Conservation (phyloP, 371 early-diverging fungal species). For the Syncephalastrum sp. region DNA sequence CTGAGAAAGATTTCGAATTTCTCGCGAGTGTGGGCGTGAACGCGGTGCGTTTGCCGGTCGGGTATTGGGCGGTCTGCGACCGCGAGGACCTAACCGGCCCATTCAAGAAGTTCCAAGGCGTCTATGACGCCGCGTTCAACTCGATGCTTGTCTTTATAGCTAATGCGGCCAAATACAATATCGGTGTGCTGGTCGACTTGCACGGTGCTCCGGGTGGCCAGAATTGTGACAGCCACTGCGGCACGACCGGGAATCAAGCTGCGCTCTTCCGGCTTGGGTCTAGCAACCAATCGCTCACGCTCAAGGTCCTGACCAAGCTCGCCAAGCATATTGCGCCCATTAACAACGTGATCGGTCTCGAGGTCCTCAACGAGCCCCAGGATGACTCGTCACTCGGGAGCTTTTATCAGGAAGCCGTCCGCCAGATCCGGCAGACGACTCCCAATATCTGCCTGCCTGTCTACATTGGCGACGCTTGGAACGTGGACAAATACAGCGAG, state of each 20-base stretch:
- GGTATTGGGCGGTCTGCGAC: slow-evolving; percentile 60
- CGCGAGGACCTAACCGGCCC: slow-evolving; percentile 14
- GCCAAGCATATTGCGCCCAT: slow-evolving; percentile 20
- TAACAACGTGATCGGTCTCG: slow-evolving; percentile 31
- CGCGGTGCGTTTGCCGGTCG: slow-evolving; percentile 66
- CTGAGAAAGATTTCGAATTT: slow-evolving; percentile 54
- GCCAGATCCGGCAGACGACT: slow-evolving; percentile 13
- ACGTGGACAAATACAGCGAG: slow-evolving; percentile 20
- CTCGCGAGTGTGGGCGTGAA: slow-evolving; percentile 58
- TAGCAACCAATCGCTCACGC: slow-evolving; percentile 10
- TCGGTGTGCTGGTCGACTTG: slow-evolving; percentile 67
- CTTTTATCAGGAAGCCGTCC: slow-evolving; percentile 19
- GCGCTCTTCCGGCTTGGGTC: slow-evolving; percentile 18
- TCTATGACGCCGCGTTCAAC: slow-evolving; percentile 34
- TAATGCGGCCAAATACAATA: slow-evolving; percentile 51
- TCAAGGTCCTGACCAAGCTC: slow-evolving; percentile 15
- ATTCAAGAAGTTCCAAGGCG: slow-evolving; percentile 20
- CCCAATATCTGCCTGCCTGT: slow-evolving; percentile 18
- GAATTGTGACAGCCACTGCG: slow-evolving; percentile 27
- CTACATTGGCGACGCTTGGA: slow-evolving; percentile 30
- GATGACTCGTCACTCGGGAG: slow-evolving; percentile 15
- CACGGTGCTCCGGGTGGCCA: slow-evolving; percentile 69
- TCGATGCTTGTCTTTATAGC: slow-evolving; percentile 47
- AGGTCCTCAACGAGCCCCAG: slow-evolving; percentile 26
- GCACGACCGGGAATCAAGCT: slow-evolving; percentile 15